Evolutionary conservation across 371 early-diverging fungal species (phyloP).

Genomic region (Mortierella sp.): DNA sequence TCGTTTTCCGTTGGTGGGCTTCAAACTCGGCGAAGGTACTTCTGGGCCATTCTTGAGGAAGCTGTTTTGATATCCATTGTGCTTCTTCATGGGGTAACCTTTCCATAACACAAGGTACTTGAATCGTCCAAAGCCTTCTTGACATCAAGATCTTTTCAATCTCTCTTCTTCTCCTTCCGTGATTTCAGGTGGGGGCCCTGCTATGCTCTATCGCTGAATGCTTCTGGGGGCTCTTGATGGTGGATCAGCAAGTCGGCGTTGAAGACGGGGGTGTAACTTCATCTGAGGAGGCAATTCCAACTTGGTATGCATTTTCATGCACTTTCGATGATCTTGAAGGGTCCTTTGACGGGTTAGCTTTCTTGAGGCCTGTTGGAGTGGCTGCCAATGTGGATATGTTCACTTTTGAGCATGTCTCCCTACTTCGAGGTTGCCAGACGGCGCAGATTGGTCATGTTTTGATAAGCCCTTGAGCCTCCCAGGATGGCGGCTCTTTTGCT

Average conservation of each 20-base stretch:
- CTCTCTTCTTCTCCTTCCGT: slow-evolving; percentile 17
- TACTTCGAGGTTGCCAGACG: no score
- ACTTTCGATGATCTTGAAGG: background rate
- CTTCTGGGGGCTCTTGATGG: background rate
- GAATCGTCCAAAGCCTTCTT: background rate
- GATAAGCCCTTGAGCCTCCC: no score
- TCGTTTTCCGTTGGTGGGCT: background rate
- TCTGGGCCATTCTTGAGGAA: background rate
- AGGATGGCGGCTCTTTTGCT: no score
- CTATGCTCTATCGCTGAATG: background rate
- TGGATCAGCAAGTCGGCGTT: slow-evolving; percentile 9
- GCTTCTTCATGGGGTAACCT: slow-evolving; percentile 9
- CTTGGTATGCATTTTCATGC: slow-evolving; percentile 8
- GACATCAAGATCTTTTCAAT: slow-evolving; percentile 12
- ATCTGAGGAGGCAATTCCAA: slow-evolving; percentile 14
- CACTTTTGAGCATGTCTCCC: no score
- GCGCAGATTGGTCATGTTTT: no score
- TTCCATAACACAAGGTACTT: slow-evolving; percentile 14
- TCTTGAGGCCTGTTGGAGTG: no score
- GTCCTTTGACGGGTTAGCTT: no score
- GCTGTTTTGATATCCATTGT: slow-evolving; percentile 14
- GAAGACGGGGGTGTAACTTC: slow-evolving; percentile 1
- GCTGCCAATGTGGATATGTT: no score
- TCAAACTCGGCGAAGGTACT: slow-evolving; percentile 6
- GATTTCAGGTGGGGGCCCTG: slow-evolving; percentile 6